phyloP scores from a whole-genome alignment of 768 basidiomycete species.

The Dictyophora rubrovolvata region DNA sequence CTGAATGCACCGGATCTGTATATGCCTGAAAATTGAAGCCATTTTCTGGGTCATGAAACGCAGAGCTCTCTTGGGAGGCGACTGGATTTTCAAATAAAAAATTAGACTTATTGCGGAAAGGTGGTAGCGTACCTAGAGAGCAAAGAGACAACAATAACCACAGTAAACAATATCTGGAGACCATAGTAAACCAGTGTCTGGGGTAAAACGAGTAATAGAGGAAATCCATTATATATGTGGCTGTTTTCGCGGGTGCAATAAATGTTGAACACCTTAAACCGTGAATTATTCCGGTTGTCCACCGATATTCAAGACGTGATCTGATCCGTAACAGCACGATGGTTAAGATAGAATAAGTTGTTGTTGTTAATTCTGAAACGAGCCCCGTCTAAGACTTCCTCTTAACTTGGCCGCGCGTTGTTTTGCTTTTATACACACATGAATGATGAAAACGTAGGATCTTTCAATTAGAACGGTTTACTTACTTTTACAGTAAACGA shows the following conservation, averaged over 20 bases:
- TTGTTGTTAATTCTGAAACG: neutral
- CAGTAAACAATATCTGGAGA: neutral
- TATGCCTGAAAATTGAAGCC: conserved; percentile 41
- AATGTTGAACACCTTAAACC: neutral
- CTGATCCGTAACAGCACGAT: neutral
- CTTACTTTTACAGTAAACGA: no score
- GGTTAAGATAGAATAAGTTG: neutral
- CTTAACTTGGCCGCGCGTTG: neutral
- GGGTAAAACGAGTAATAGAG: neutral
- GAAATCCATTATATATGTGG: neutral
- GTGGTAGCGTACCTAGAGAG: neutral
- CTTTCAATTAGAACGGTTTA: no score
- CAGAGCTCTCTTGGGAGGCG: conserved; percentile 5
- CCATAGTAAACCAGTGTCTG: neutral
- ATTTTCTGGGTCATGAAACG: conserved; percentile 32
- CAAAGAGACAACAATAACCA: neutral
- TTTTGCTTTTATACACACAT: no score
- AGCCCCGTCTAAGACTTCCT: neutral
- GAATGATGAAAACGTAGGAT: no score
- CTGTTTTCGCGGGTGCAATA: neutral
- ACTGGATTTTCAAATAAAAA: neutral
- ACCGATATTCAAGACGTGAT: neutral
- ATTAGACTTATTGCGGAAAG: neutral
- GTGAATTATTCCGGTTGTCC: conserved; percentile 1
- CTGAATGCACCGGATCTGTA: conserved; percentile 23